A percentile compares a stretch with the other conserved stretches of the same genome.
Evolutionary conservation across 140 eudicot species (phyloP).

Genomic region (Artemisia princeps): DNA sequence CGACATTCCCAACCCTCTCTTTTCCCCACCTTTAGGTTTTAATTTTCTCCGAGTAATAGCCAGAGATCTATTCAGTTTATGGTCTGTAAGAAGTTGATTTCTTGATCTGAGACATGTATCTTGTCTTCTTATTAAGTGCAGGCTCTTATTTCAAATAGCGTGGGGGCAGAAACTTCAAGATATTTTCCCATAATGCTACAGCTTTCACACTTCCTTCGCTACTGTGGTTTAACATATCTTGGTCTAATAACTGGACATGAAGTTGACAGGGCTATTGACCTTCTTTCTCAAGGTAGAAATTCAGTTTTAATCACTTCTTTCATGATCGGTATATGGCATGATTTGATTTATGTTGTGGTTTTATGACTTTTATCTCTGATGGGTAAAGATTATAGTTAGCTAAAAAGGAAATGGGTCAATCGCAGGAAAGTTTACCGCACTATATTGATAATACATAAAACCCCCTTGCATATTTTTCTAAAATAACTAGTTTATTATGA

Average conservation of each 20-base stretch:
- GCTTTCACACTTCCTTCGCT: slow-evolving; percentile 43
- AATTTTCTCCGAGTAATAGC: background rate
- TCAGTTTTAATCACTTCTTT: slow-evolving; percentile 19
- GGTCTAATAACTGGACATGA: slow-evolving; percentile 61
- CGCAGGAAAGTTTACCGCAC: background rate
- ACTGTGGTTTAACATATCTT: slow-evolving; percentile 51
- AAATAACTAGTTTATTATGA: background rate
- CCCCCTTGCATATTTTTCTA: background rate
- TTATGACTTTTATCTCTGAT: background rate
- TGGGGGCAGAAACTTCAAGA: slow-evolving; percentile 41
- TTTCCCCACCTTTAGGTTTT: background rate
- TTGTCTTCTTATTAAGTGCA: slow-evolving; percentile 33
- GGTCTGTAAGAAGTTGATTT: background rate
- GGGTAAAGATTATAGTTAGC: background rate
- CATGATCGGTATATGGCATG: slow-evolving; percentile 10
- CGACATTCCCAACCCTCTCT: background rate
- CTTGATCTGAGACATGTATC: background rate
- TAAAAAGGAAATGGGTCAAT: background rate
- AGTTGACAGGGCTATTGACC: slow-evolving; percentile 37
- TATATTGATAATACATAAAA: background rate
- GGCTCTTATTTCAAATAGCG: slow-evolving; percentile 61
- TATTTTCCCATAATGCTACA: slow-evolving; percentile 44
- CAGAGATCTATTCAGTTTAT: background rate
- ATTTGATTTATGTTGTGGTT: background rate
- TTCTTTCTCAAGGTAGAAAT: slow-evolving; percentile 40